phyloP scores from a whole-genome alignment of 148 eudicot genomes.

The Nepenthes gracilis region DNA sequence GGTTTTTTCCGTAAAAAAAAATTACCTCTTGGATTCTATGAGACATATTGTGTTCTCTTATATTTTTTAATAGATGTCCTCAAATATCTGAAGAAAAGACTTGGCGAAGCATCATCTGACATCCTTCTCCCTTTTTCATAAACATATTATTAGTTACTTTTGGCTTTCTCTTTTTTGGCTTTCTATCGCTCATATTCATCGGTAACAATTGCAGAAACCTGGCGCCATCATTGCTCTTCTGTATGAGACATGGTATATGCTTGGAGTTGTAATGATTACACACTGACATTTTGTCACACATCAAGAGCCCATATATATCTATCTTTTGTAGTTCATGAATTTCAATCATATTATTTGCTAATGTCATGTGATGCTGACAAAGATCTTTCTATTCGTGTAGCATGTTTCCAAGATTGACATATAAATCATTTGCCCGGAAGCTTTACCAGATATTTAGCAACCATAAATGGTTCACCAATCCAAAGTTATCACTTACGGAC shows the following conservation, averaged over 20 bases:
- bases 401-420: constrained; percentile 89
- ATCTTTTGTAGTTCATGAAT: constrained; percentile 1
- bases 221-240: constrained; percentile 87
- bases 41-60: too few species aligned
- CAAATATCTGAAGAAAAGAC: not conserved
- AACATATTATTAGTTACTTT: too few species aligned
- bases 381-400: constrained; percentile 16
- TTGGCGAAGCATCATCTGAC: not conserved
- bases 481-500: constrained; percentile 76
- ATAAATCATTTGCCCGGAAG: constrained; percentile 87
- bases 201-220: constrained; percentile 60
- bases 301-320: not conserved
- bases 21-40: too few species aligned
- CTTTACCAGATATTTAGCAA: constrained; percentile 86
- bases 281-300: not conserved
- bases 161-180: not conserved
- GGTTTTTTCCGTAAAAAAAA: too few species aligned
- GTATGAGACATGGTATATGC: constrained; percentile 92
- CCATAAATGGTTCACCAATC: constrained; percentile 87
- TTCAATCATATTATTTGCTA: not conserved
- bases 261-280: not conserved
- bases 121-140: not conserved
- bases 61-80: too few species aligned
- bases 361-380: not conserved
- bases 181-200: not conserved